Evolutionary conservation across 768 basidiomycete genomes (phyloP).

Genomic region (Boletus pseudopeckii): DNA sequence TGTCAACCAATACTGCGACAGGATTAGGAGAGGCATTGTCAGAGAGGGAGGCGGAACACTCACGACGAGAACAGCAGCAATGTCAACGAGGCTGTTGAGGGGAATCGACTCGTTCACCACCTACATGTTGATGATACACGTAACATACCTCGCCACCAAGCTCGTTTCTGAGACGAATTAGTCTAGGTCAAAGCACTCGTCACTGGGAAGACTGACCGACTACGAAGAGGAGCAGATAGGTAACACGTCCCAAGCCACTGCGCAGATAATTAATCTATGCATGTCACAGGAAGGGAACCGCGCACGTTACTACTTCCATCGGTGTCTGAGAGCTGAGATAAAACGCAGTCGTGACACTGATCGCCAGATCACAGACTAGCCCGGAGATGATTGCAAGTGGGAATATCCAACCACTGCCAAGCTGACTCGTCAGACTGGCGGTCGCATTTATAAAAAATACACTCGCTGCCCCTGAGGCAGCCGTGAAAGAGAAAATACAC

Average conservation of each 20-base stretch:
- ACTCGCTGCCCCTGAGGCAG: conserved; percentile 18
- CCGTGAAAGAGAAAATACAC: conserved; percentile 22
- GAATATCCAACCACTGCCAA: conserved; percentile 15
- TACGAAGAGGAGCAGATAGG: conserved; percentile 1
- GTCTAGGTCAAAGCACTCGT: neutral
- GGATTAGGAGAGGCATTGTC: neutral
- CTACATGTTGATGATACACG: neutral
- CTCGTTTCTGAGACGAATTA: conserved; percentile 18
- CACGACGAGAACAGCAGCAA: conserved; percentile 10
- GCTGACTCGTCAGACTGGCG: conserved; percentile 5
- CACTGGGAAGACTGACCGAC: conserved; percentile 11
- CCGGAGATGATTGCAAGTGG: conserved; percentile 17
- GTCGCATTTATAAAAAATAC: conserved; percentile 13
- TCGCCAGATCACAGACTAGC: conserved; percentile 16
- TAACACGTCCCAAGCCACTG: conserved; percentile 3
- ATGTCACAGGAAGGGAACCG: neutral
- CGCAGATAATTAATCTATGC: neutral
- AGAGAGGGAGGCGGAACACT: neutral
- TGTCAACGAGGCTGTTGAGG: conserved; percentile 6
- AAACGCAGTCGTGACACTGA: conserved; percentile 4
- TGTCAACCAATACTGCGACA: conserved; percentile 17
- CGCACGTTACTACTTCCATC: conserved; percentile 8
- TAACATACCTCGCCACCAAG: conserved; percentile 10
- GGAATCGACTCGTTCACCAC: neutral
- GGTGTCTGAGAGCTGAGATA: conserved; percentile 7